Base-by-base conservation (phyloP, 768 basidiomycete species). In the Trametes cubensis region DNA sequence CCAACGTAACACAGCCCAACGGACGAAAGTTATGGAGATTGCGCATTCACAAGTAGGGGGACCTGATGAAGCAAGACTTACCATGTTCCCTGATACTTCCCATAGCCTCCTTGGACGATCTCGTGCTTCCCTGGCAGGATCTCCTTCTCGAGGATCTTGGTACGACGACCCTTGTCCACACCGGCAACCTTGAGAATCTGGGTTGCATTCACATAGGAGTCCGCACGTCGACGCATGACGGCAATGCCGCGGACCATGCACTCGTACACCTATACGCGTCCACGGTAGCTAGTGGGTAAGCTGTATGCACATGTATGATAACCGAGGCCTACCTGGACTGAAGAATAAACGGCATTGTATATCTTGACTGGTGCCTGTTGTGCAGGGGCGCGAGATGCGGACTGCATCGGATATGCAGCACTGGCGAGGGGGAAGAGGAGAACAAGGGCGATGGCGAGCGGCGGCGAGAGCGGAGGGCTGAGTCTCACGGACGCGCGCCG, bases 11-110 rank as follows among this genome's bases (percentile, higher is more conserved):
- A 34, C 2, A 34, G 34, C 10, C 10, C 34, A 10, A 11, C 11
- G 10, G 5, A 11, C 5, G 11, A 34, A 34, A 10, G 34, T 10
- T 6, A 6, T 34, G 6, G 34, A 11, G 6, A 2, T 34, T 34
- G 34, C 34, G 2, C 2, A 11, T 10, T 11, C 34, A 5, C 34
- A 11, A 11, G 13, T 23, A 47, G 13, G 1, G 13, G 4, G 46
- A 5, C 21, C 25, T 25, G 21, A 5, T 42, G 48, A 42, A 38
- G 39, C 20, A 61, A 56, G 57, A 70, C 87, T 72, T 71, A 96
- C 96, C 97, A 99, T 59, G 96, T 98, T 66, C 97, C 97, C 75
- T 99, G 97, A 74, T 98, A 99, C 79, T 98, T 96, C 25, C 97
- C 97, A 73, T 98, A 98, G 30, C 97, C 97, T 41, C 97, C 97